Percentiles rank a stretch among this genome's conserved stretches.
phyloP scores from a whole-genome alignment of 1,139 yeast species.

The Debaryomycetaceae sp. region DNA sequence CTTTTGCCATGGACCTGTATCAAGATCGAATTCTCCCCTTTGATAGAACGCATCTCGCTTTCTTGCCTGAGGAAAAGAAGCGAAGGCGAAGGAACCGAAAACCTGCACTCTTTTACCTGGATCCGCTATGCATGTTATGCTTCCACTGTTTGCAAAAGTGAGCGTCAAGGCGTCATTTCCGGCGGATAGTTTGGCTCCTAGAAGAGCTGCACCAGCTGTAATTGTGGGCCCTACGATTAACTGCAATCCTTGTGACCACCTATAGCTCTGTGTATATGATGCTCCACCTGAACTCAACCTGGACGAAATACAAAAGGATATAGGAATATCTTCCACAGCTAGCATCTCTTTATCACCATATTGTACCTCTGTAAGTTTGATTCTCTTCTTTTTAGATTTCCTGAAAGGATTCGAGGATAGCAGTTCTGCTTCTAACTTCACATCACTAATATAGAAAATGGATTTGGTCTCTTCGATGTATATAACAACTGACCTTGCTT shows the following conservation, averaged over 20 bases:
- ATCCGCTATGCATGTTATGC: constrained; percentile 14
- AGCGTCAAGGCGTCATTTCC: constrained; percentile 11
- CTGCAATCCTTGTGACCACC: constrained; percentile 7
- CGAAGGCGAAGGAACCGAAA: constrained; percentile 12
- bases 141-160: constrained; percentile 10
- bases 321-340: constrained; percentile 10
- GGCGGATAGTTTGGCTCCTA: constrained; percentile 11
- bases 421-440: constrained; percentile 3
- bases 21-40: constrained; percentile 5
- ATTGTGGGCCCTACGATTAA: constrained; percentile 10
- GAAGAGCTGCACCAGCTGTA: constrained; percentile 5
- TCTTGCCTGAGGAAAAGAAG: constrained; percentile 15
- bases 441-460: constrained; percentile 11
- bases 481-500: constrained; percentile 13
- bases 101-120: constrained; percentile 18
- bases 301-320: constrained; percentile 18
- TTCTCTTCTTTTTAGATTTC: constrained; percentile 4
- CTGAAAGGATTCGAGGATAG: not conserved
- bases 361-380: constrained; percentile 17
- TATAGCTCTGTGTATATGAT: constrained; percentile 12
- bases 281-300: constrained; percentile 17
- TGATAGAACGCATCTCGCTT: constrained; percentile 9
- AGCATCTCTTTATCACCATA: constrained; percentile 11
- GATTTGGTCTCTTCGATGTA: constrained; percentile 12
- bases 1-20: constrained; percentile 9